Base-by-base conservation (phyloP, 2,329 filamentous ascomycete genomes). In the Ophiobolus disseminans region DNA sequence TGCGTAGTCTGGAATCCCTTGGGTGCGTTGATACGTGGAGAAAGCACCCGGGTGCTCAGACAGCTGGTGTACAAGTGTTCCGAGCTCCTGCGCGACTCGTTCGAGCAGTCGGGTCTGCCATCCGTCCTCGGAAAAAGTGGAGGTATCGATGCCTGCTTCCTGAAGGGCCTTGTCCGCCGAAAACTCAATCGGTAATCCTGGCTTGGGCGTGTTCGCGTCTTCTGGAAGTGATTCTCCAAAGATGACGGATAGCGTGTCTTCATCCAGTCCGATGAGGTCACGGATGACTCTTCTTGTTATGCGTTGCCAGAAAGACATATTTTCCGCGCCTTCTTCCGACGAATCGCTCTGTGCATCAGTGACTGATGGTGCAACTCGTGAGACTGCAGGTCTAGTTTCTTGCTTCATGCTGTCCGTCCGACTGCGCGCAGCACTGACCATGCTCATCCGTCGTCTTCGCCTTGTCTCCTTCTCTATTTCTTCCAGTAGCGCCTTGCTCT, bases 181-280 rank as follows among this genome's bases (percentile, higher is more conserved):
- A 39, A 53, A 47, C 19, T 55, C 31, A 21, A 40, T 63, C 16
- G 64, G 59, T 22, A 63, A 60, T 30, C 66, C 53, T 17, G 50
- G 25, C 11, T 57, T 56, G 8, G 57, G 47, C 6, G 57, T 54
- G 22, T 45, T 45, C 9, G 62, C 66, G 37, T 77, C 75, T 31
- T 75, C 67, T 2, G 86, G 85, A 19, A 96, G 75, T 2, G 84
- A 78, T 69, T 97, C 91, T 10, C 94, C 94, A 46, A 97, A 87
- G 7, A 99, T 86, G 40, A 97, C 86, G 0, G 89, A 89, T 7
- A 99, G 81, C 16, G 94, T 79, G 40, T 84, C 83, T 55, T 97
- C 91, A 62, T 97, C 92, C 45, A 99, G 89, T 7, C 93, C 93
- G 69, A 97, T 89, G 34, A 99, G 76, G 67, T 97, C 91, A 42